phyloP scores from a whole-genome alignment of 1,284 basidiomycete species.

The Ceratobasidium sp. region DNA sequence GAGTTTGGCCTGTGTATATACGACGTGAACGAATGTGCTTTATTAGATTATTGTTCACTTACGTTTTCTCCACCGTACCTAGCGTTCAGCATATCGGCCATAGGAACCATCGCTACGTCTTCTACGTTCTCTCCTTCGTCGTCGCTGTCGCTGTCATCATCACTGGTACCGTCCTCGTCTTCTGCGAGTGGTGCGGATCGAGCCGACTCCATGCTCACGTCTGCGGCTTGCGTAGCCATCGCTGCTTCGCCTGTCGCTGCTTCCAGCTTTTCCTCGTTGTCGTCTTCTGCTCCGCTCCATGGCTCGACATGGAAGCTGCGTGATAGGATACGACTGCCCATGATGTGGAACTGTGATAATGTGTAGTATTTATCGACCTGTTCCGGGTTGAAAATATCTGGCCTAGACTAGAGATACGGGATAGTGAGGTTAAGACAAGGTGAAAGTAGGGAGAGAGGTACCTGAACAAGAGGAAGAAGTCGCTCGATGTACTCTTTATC shows the following conservation, averaged over 20 bases:
- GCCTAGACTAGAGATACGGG: constrained; percentile 73
- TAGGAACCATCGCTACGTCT: constrained; percentile 93
- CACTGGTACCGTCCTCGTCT: constrained; percentile 54
- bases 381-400: constrained; percentile 76
- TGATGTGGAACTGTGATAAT: constrained; percentile 85
- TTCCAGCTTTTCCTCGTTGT: constrained; percentile 54
- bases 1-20: constrained; percentile 75
- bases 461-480: constrained; percentile 76
- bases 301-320: constrained; percentile 86
- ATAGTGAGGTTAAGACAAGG: no score
- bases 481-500: constrained; percentile 80
- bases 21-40: not conserved
- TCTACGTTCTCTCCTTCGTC: constrained; percentile 74
- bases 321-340: constrained; percentile 94
- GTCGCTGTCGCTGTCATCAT: constrained; percentile 60
- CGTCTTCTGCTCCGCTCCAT: constrained; percentile 61
- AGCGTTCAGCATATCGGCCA: constrained; percentile 96
- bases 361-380: constrained; percentile 71
- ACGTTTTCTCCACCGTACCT: constrained; percentile 90
- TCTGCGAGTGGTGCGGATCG: constrained; percentile 54
- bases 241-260: constrained; percentile 9
- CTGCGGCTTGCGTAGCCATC: constrained; percentile 30
- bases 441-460: constrained; percentile 59
- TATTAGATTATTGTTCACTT: constrained; percentile 52
- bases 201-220: constrained; percentile 44